Conservation (phyloP, 2,329 filamentous ascomycete genomes). For the Fusarium chlamydosporum region DNA sequence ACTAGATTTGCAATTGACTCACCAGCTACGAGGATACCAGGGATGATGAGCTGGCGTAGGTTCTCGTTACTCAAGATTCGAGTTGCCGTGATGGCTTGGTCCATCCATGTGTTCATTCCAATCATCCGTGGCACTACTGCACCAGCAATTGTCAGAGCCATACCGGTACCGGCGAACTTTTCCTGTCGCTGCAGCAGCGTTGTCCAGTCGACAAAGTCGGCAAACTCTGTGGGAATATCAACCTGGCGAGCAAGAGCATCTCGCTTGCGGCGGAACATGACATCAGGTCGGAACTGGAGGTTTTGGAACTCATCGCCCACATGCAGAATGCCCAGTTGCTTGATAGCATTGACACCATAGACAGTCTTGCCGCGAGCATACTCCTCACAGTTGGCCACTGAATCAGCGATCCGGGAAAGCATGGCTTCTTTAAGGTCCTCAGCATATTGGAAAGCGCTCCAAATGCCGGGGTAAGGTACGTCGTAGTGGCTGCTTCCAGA, state of each 20-base stretch:
- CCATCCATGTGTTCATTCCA: slow-evolving; percentile 89
- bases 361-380: slow-evolving; percentile 84
- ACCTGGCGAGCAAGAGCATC: slow-evolving; percentile 88
- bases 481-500: slow-evolving; percentile 84
- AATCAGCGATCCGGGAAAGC: slow-evolving; percentile 85
- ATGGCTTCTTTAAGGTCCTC: slow-evolving; percentile 94
- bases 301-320: slow-evolving; percentile 89
- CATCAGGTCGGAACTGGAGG: slow-evolving; percentile 88
- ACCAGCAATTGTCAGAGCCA: slow-evolving; percentile 92
- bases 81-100: slow-evolving; percentile 85
- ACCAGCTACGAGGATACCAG: slow-evolving; percentile 84
- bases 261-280: slow-evolving; percentile 91
- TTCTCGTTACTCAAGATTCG: slow-evolving; percentile 86
- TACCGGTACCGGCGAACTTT: slow-evolving; percentile 92
- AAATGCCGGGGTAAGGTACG: slow-evolving; percentile 87
- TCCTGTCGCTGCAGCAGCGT: slow-evolving; percentile 90
- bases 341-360: slow-evolving; percentile 86
- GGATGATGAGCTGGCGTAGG: slow-evolving; percentile 82
- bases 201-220: slow-evolving; percentile 92
- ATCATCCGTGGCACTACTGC: slow-evolving; percentile 86
- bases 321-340: slow-evolving; percentile 88
- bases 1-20: slow-evolving; percentile 57
- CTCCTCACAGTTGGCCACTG: slow-evolving; percentile 85
- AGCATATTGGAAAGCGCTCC: slow-evolving; percentile 89
- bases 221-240: slow-evolving; percentile 87